These are phyloP conservation scores for Acrocalymma vagum DNA, from an alignment of 2,329 filamentous ascomycete species.

Conservation along the genomic window DNA sequence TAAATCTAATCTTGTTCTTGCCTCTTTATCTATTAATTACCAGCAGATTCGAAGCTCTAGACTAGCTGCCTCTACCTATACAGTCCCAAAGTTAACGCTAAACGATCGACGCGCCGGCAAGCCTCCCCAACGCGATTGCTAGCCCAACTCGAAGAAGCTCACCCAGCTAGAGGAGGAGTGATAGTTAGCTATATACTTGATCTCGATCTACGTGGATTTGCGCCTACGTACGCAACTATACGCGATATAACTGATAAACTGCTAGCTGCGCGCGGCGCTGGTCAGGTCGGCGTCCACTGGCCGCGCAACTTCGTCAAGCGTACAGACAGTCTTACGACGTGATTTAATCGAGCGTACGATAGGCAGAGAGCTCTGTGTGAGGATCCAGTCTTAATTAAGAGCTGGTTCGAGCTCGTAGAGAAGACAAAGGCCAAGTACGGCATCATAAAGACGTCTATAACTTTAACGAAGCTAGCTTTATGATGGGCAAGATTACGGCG, in stretches of 20 bases:
- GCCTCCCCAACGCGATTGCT: conserved; percentile 10
- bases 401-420: conserved; percentile 17
- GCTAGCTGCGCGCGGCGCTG: not conserved
- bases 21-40: too few relatives aligned
- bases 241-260: conserved; percentile 4
- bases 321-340: conserved; percentile 11
- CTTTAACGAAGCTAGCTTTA: conserved; percentile 26
- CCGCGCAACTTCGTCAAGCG: conserved; percentile 13
- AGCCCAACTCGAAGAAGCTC: conserved; percentile 12
- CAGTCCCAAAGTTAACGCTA: too few relatives aligned
- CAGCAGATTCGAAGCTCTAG: too few relatives aligned
- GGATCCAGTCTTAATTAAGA: conserved; percentile 9
- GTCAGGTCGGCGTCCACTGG: conserved; percentile 2
- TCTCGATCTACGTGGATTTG: conserved; percentile 10
- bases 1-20: too few relatives aligned
- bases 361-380: conserved; percentile 8
- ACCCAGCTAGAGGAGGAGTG: conserved; percentile 13
- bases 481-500: conserved; percentile 19
- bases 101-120: too few relatives aligned
- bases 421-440: conserved; percentile 20
- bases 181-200: conserved; percentile 9
- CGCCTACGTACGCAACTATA: conserved; percentile 3
- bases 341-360: conserved; percentile 16
- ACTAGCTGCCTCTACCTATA: too few relatives aligned
- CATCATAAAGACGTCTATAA: conserved; percentile 24